Evolutionary conservation across 2,329 filamentous ascomycete species (phyloP), one percentile per base, ranked within the genome.

Genomic region (Westerdykella aurantiaca): DNA sequence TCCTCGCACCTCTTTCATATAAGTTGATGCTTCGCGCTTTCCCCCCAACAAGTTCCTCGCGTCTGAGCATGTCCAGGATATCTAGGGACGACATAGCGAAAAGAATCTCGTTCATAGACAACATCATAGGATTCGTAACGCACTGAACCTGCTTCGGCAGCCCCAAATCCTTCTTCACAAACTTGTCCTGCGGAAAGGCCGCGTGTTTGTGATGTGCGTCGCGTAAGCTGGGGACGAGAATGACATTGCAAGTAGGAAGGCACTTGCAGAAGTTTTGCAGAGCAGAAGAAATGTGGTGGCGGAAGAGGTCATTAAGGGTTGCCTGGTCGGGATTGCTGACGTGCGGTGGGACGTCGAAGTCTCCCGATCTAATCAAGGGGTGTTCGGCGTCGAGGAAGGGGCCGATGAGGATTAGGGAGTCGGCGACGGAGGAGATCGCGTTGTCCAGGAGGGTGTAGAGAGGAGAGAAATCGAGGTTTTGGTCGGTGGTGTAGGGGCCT

Each of bases 371-470:
- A 42, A 98, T 79, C 21, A 94, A 74, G 0, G 93, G 91, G 63
- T 98, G 93, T 56, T 96, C 89, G 31, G 85, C 76, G 63, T 97
- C 93, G 52, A 98, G 76, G 64, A 98, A 96, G 0, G 93, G 93
- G 0, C 93, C 93, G 4, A 80, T 74, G 7, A 98, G 75, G 35
- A 97, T 77, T 22, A 98, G 70, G 3, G 81, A 80, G 63, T 98
- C 93, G 10, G 84, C 86, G 51, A 80, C 83, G 17, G 77, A 79
- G 51, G 88, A 81, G 13, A 81, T 82, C 7, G 90, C 89, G 56
- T 84, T 83, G 53, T 79, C 78, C 62, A 91, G 91, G 13, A 98
- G 76, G 23, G 86, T 81, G 57, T 89, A 82, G 1, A 98, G 73
- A 6, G 91, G 86, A 58, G 94, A 86, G 61, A 90, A 98, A 52